phyloP scores from a whole-genome alignment of 257 asterid genomes.

The Penstemon davidsonii region DNA sequence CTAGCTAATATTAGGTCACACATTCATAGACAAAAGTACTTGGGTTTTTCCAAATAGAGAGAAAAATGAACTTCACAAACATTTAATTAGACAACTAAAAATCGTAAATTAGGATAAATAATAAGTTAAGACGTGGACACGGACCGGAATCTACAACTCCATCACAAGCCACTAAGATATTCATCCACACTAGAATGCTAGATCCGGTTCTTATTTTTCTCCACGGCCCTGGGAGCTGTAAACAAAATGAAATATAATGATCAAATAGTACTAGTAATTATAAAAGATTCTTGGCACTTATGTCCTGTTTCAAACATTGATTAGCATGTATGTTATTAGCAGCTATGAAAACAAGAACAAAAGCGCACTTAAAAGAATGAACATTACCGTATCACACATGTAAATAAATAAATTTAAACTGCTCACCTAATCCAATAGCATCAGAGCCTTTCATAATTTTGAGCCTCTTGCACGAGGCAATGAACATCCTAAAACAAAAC shows the following conservation, averaged over 20 bases:
- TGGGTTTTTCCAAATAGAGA: neutral
- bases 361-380: too few species aligned
- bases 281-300: too few species aligned
- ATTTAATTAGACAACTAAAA: conserved; percentile 13
- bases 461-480: conserved; percentile 67
- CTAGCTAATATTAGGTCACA: conserved; percentile 21
- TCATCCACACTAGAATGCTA: conserved; percentile 24
- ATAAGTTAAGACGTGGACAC: conserved; percentile 11
- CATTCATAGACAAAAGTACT: conserved; percentile 20
- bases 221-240: conserved; percentile 61
- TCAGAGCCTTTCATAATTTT: conserved; percentile 73
- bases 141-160: conserved; percentile 2
- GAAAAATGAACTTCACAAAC: conserved; percentile 24
- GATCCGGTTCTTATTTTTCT: conserved; percentile 45
- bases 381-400: too few species aligned
- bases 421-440: conserved; percentile 68
- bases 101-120: conserved; percentile 20
- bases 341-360: too few species aligned
- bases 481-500: conserved; percentile 53
- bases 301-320: too few species aligned
- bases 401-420: neutral
- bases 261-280: too few species aligned
- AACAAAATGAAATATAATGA: conserved; percentile 1
- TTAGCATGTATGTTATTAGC: too few species aligned
- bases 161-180: neutral